These are phyloP conservation scores for Penicillium lividum DNA, from an alignment of 495 filamentous ascomycete species.

Conservation along the genomic window DNA sequence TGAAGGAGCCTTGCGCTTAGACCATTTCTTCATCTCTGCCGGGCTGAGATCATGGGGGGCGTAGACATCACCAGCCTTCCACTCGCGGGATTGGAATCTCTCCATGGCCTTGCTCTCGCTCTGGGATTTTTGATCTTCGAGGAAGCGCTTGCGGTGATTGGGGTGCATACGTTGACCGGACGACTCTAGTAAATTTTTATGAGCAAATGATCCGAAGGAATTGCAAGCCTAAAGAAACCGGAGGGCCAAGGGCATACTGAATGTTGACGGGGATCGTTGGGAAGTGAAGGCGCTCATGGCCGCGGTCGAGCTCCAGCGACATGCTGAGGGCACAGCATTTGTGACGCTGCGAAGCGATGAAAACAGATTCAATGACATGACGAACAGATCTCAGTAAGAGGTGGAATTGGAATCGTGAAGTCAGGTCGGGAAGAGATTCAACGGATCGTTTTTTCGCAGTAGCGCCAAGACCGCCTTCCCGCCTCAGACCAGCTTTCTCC, in stretches of 20 bases:
- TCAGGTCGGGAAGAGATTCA: conserved; percentile 2
- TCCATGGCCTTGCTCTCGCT: conserved; percentile 41
- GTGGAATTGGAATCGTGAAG: conserved; percentile 8
- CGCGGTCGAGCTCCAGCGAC: conserved; percentile 45
- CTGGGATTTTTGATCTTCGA: conserved; percentile 42
- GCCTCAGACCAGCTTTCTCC: conserved; percentile 21
- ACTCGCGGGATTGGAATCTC: conserved; percentile 54
- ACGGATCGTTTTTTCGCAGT: conserved; percentile 30
- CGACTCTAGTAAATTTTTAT: conserved; percentile 6
- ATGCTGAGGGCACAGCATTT: conserved; percentile 27
- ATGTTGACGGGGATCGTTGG: conserved; percentile 24
- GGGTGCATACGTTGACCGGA: conserved; percentile 28
- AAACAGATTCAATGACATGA: conserved; percentile 38
- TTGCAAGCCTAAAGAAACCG: neutral
- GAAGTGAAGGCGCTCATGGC: conserved; percentile 32
- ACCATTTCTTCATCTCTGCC: conserved; percentile 71
- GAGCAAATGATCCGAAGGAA: conserved; percentile 2
- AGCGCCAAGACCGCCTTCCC: conserved; percentile 33
- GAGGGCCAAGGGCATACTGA: conserved; percentile 23
- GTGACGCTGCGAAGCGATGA: conserved; percentile 34
- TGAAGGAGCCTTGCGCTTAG: conserved; percentile 45
- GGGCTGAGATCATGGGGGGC: conserved; percentile 82
- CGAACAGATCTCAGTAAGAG: conserved; percentile 4
- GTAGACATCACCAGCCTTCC: conserved; percentile 78
- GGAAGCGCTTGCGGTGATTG: conserved; percentile 37